These are phyloP conservation scores for Colletotrichum noveboracense DNA, from an alignment of 2,329 filamentous ascomycete species.

Conservation along the genomic window DNA sequence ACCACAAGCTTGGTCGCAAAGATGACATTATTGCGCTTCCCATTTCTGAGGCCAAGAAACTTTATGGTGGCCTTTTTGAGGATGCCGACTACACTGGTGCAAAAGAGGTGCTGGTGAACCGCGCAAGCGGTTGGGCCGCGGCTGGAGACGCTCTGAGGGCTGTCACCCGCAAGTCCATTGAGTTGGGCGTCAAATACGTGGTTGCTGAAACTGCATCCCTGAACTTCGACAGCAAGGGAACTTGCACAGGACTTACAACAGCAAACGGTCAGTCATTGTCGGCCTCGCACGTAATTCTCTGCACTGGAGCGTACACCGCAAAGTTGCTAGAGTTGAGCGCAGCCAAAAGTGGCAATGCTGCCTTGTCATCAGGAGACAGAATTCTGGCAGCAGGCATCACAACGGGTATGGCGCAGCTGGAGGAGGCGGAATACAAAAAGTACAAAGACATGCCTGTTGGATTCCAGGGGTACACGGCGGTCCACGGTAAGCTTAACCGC, in stretches of 20 bases:
- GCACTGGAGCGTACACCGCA: slow-evolving; percentile 63
- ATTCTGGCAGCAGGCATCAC: slow-evolving; percentile 65
- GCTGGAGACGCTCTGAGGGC: slow-evolving; percentile 62
- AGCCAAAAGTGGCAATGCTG: slow-evolving; percentile 46
- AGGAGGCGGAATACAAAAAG: slow-evolving; percentile 46
- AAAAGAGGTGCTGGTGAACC: slow-evolving; percentile 66
- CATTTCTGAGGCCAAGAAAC: slow-evolving; percentile 47
- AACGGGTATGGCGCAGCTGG: slow-evolving; percentile 61
- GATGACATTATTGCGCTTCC: slow-evolving; percentile 49
- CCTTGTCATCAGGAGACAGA: slow-evolving; percentile 56
- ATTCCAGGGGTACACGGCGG: slow-evolving; percentile 44
- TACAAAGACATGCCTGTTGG: slow-evolving; percentile 56
- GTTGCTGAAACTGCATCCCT: slow-evolving; percentile 54
- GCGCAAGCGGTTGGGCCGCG: slow-evolving; percentile 67
- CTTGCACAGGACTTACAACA: slow-evolving; percentile 54
- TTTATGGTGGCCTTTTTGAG: slow-evolving; percentile 64
- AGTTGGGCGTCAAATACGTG: slow-evolving; percentile 64
- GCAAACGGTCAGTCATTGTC: slow-evolving; percentile 45
- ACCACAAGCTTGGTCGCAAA: slow-evolving; percentile 47
- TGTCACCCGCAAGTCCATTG: slow-evolving; percentile 56
- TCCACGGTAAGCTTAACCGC: slow-evolving; percentile 37
- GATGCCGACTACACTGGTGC: slow-evolving; percentile 65
- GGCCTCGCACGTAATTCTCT: slow-evolving; percentile 58
- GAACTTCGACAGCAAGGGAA: slow-evolving; percentile 43
- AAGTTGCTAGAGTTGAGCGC: slow-evolving; percentile 59